Base-by-base conservation (phyloP, 768 basidiomycete species). In the Gloeopeniophorella convolvens region DNA sequence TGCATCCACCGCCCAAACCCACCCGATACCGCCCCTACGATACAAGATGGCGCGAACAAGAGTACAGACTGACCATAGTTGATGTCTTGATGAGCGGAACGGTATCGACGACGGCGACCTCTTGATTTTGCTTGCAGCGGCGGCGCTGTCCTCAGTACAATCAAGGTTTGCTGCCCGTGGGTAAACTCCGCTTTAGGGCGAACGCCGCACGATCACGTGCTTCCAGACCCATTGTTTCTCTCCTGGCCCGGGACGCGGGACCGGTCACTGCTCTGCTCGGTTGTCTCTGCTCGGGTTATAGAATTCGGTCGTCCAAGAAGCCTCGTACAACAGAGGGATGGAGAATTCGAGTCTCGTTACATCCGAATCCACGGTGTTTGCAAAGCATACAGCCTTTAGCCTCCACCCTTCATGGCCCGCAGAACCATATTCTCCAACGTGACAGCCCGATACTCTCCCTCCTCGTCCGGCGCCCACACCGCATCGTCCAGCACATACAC, bases 401-500 rank as follows among this genome's bases (percentile, higher is more conserved):
- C 28, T 15, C 30, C 34, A 24, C 52, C 44, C 16, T 55, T 56
- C 36, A 44, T 58, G 23, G 83, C 84, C 53, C 79, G 74, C 24
- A 79, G 55, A 31, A 95, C 86, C 91, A 98, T 91, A 53, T 89
- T 86, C 60, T 95, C 91, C 63, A 97, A 66, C 8, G 82, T 72
- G 23, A 97, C 82, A 3, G 94, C 93, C 51, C 77, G 72, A 64
- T 82, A 89, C 12, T 82, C 81, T 27, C 69, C 70, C 20, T 82
- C 78, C 46, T 72, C 80, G 28, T 72, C 72, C 8, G 80, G 74
- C 3, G 86, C 85, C 86, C 94, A 98, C 12, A 97, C 89, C 1
- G 93, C 94, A 68, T 96, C 93, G 60, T 96, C 93, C 57, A 82
- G 71, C 35, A 98, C 78, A 68, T 95, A 99, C 20, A 96, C 83